Conservation (phyloP, 805 yeast species). For the Candida nanaspora region DNA sequence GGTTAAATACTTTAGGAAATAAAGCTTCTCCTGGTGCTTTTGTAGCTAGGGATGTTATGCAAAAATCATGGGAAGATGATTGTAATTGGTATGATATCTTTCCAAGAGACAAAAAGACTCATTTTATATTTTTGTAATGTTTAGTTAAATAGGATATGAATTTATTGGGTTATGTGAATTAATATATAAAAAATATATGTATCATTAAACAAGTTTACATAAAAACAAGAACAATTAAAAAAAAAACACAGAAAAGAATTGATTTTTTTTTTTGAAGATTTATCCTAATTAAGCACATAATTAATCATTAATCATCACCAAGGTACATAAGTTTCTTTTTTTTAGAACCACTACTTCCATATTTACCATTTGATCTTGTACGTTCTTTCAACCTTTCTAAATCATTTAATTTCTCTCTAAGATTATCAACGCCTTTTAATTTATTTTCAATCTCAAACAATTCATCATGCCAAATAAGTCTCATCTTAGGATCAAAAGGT, state of each 20-base stretch:
- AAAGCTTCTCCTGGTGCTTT: conserved; percentile 32
- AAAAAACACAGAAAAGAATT: background rate
- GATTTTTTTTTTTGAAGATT: background rate
- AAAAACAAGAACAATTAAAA: too few relatives aligned
- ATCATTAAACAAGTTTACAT: too few relatives aligned
- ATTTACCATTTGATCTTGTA: background rate
- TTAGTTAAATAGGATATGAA: too few relatives aligned
- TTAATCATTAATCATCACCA: too few relatives aligned
- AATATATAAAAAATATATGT: too few relatives aligned
- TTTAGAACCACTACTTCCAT: too few relatives aligned
- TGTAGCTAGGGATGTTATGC: conserved; percentile 32
- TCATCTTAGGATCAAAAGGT: conserved; percentile 61
- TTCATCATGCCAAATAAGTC: conserved; percentile 74
- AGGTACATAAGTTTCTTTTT: background rate
- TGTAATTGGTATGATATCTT: conserved; percentile 47
- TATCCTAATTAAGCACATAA: too few relatives aligned
- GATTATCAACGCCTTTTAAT: conserved; percentile 61
- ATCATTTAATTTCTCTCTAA: conserved; percentile 60
- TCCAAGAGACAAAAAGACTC: conserved; percentile 28
- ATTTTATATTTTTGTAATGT: conserved; percentile 36
- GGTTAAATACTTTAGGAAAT: conserved; percentile 34
- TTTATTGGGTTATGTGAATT: too few relatives aligned
- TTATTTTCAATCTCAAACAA: conserved; percentile 60
- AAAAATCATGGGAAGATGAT: conserved; percentile 45
- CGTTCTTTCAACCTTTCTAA: conserved; percentile 30